phyloP scores from a whole-genome alignment of 2,329 filamentous ascomycete genomes.

The Alternaria conjuncta region DNA sequence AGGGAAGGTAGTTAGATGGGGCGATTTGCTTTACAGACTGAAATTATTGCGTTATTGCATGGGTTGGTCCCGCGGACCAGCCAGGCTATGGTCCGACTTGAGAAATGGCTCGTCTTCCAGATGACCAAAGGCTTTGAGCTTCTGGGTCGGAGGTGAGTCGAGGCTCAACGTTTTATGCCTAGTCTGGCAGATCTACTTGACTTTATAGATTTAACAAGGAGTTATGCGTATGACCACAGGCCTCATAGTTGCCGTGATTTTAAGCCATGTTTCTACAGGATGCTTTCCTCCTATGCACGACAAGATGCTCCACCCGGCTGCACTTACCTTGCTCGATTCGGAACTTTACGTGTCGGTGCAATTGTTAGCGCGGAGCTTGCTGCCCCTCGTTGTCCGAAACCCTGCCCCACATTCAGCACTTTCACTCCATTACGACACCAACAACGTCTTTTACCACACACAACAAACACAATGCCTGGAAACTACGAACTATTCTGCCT shows the following conservation, averaged over 20 bases:
- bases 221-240: background rate
- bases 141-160: background rate
- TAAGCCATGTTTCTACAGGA: background rate
- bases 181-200: background rate
- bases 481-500: slow-evolving; percentile 90
- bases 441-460: slow-evolving; percentile 12
- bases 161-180: background rate
- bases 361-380: slow-evolving; percentile 21
- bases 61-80: background rate
- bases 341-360: background rate
- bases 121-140: background rate
- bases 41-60: background rate
- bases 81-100: background rate
- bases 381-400: slow-evolving; percentile 24
- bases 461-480: slow-evolving; percentile 70
- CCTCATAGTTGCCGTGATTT: background rate
- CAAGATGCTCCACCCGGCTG: slow-evolving; percentile 5
- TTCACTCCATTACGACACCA: slow-evolving; percentile 24
- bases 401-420: slow-evolving; percentile 24
- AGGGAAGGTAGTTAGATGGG: background rate
- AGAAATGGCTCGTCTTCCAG: background rate
- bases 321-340: slow-evolving; percentile 2
- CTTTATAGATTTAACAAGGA: background rate
- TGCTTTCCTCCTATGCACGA: background rate
- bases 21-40: slow-evolving; percentile 1